Base-by-base conservation (phyloP, 2,329 filamentous ascomycete genomes). In the Paramyrothecium sp. region DNA sequence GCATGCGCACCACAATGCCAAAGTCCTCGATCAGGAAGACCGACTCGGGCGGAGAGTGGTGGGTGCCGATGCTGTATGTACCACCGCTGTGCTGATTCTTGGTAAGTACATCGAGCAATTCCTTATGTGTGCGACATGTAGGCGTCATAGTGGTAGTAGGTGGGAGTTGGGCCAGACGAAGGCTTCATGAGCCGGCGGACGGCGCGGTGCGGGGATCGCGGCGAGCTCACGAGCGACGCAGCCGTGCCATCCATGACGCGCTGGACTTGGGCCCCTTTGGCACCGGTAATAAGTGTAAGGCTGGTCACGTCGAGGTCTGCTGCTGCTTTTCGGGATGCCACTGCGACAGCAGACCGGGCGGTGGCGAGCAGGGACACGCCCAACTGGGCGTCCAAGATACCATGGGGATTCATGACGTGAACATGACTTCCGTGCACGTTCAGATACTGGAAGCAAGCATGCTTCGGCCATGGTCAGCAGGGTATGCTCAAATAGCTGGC, bases 1-100 rank as follows among this genome's bases (percentile, higher is more conserved):
- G 54, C 34, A 63, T 55, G 46, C 60, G 58, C 13, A 57, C 57
- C 54, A 63, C 60, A 33, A 61, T 61, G 53, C 60, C 60, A 49
- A 61, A 63, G 51, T 63, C 61, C 54, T 63, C 61, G 30, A 63
- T 58, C 34, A 63, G 58, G 52, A 63, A 63, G 55, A 59, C 61
- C 17, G 61, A 61, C 41, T 63, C 61, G 12, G 61, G 61, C 2
- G 61, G 61, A 3, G 61, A 63, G 55, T 63, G 61, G 55, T 56
- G 54, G 41, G 61, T 63, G 54, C 61, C 61, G 30, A 61, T 56
- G 20, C 21, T 59, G 55, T 56, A 63, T 21, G 58, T 59, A 30
- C 61, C 61, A 26, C 61, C 61, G 54, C 50, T 47, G 56, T 60
- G 58, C 55, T 63, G 60, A 21, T 46, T 47, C 30, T 53, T 22